Evolutionary conservation across 371 early-diverging fungal genomes (phyloP), one percentile per base, ranked within the genome.

Genomic region (Dichotomocladium elegans): DNA sequence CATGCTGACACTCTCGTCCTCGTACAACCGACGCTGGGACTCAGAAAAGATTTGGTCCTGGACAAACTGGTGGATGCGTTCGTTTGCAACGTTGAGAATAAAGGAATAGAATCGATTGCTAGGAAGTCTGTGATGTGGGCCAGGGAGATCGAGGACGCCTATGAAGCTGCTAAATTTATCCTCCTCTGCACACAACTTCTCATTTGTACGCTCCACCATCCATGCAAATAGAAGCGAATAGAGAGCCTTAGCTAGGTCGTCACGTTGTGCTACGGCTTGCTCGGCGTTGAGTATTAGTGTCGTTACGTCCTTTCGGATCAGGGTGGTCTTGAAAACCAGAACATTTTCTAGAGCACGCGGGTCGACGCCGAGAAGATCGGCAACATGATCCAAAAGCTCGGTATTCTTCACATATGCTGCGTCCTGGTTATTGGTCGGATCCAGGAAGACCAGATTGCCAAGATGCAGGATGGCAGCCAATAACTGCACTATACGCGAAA

Each of bases 401-500:
- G 74, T 61, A 52, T 93, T 89, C 53, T 81, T 81, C 50, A 92
- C 81, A 49, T 73, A 77, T 31, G 88, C 88, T 2, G 88, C 86
- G 31, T 90, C 90, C 46, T 86, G 79, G 40, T 57, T 63, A 29
- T 47, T 43, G n/a, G 47, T 54, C 11, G 79, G 64, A 37, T 83
- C 83, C 51, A 82, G 74, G 63, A 96, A 98, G 24, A 81, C 74
- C 56, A 98, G 66, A 67, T 95, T 94, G 21, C 95, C 94, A 22
- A 98, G 79, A 59, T 92, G 89, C 35, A 98, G 70, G 49, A 98
- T 91, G 12, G 93, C 89, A 3, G 95, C 86, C 43, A 98, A 59
- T 31, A 93, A 81, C 53, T 92, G 89, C 53, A 91, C 89, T 35
- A 96, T 83, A 55, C 89, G 88, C 10, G 81, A 77, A 37, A 90